phyloP scores from a whole-genome alignment of 2,329 filamentous ascomycete species.

The Alternaria brassicicola region DNA sequence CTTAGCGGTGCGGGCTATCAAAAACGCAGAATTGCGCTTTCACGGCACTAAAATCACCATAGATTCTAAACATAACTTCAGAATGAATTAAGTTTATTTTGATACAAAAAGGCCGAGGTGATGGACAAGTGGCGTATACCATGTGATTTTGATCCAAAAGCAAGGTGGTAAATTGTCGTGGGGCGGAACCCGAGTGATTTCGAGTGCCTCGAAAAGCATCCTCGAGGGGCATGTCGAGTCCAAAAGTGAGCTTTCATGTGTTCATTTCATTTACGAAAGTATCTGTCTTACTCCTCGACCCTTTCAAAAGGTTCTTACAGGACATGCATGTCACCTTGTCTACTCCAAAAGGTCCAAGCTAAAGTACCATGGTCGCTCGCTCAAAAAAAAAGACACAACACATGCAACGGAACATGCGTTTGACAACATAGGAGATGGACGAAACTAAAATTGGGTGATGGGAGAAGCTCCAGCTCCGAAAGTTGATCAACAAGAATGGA shows the following conservation, averaged over 20 bases:
- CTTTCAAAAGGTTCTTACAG: neutral
- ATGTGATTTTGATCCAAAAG: neutral
- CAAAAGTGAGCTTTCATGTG: neutral
- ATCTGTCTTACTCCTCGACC: neutral
- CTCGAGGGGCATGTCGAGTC: neutral
- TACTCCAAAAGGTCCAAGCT: neutral
- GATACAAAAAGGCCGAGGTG: neutral
- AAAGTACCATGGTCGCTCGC: neutral
- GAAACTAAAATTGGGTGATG: neutral
- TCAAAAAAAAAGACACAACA: neutral
- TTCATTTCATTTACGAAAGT: neutral
- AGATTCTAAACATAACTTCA: fast-evolving
- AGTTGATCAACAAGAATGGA: neutral
- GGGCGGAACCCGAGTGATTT: neutral
- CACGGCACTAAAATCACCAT: neutral
- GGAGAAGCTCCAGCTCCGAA: neutral
- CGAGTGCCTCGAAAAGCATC: neutral
- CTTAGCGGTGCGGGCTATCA: neutral
- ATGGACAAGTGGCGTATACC: neutral
- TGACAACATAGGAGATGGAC: neutral
- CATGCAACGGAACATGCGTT: neutral
- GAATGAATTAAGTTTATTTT: neutral
- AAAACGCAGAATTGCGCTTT: neutral
- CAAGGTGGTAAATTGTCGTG: neutral
- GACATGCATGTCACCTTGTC: neutral